Base-by-base conservation (phyloP, 179 eudicot genomes). In the Nepenthes alata region DNA sequence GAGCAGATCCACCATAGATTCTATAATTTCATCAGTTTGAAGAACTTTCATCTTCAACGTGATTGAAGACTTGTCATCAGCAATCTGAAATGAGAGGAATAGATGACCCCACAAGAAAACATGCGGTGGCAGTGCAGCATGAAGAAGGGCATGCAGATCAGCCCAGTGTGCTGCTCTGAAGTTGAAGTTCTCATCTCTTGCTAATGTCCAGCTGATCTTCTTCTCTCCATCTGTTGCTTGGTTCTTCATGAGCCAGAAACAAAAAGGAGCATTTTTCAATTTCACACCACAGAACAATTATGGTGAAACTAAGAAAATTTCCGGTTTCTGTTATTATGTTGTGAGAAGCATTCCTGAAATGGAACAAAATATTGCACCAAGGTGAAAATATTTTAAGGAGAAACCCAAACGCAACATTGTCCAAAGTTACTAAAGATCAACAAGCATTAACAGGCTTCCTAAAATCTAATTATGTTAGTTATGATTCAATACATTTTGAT, bases 131-230 rank as follows among this genome's bases (percentile, higher is more conserved):
- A 89, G 75, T 35, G 86, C 75, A 39, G 39, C 61, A 59, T 74
- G 75, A 37, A 89, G 69, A 49, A 89, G 86, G 63, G 74, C 69
- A 60, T 89, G 89, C 58, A 89, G 87, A 69, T 89, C 89, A 71
- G 84, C 76, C 97, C 97, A 87, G 67, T 85, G 77, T 16, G 81
- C 86, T 55, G 95, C 97, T 67, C 86, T 75, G 61, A 81, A 87
- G 75, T 83, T 78, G 74, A 89, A 87, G 60, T 70, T 64, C 39
- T 85, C 88, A 48, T 89, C 97, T 65, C 91, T 85, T 44, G 91
- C 71, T 2, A 52, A 16, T 35, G 83, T 58, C 53, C 53, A 69
- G 55, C 58, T 1, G 59, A 47, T 79, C 34, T 59, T 62, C 55
- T 78, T 79, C 57, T 66, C 76, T 63, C 73, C 82, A 35, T 9